These are phyloP conservation scores for Coemansia sp. DNA, from an alignment of 192 early-diverging fungal species.

Conservation along the genomic window DNA sequence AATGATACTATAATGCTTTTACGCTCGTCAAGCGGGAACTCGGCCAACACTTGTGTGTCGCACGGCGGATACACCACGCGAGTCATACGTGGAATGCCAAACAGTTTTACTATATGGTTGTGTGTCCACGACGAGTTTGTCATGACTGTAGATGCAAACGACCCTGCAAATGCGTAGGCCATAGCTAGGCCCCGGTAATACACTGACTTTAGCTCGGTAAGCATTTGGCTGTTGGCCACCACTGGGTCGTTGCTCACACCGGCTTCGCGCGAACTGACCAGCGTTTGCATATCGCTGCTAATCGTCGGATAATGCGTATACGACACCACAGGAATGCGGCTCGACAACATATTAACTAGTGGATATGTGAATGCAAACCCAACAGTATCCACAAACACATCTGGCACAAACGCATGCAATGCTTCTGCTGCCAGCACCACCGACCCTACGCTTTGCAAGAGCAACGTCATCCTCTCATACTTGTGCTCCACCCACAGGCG, in stretches of 20 bases:
- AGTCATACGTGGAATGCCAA: constrained; percentile 59
- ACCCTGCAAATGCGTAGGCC: constrained; percentile 75
- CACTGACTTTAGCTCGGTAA: constrained; percentile 24
- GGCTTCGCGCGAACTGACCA: constrained; percentile 61
- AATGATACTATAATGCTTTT: constrained; percentile 73
- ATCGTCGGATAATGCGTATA: constrained; percentile 98
- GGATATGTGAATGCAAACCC: constrained; percentile 96
- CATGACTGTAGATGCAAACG: constrained; percentile 79
- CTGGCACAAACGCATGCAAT: constrained; percentile 61
- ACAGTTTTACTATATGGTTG: constrained; percentile 84
- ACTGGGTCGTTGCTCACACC: constrained; percentile 64
- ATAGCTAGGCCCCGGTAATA: constrained; percentile 82
- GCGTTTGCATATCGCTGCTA: constrained; percentile 84
- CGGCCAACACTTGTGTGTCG: constrained; percentile 66
- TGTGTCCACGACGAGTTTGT: constrained; percentile 98
- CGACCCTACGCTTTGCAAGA: constrained; percentile 85
- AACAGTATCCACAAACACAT: constrained; percentile 88
- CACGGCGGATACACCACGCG: constrained; percentile 91
- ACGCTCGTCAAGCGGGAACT: constrained; percentile 57
- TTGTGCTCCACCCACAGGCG: constrained; percentile 67
- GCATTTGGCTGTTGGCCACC: constrained; percentile 56
- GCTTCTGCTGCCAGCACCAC: constrained; percentile 74
- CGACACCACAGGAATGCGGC: constrained; percentile 61
- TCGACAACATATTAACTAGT: constrained; percentile 59
- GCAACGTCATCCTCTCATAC: constrained; percentile 79